Evolutionary conservation across 306 rosid species (phyloP), one percentile per base, ranked within the genome.

Genomic region (Corylus heterophylla): DNA sequence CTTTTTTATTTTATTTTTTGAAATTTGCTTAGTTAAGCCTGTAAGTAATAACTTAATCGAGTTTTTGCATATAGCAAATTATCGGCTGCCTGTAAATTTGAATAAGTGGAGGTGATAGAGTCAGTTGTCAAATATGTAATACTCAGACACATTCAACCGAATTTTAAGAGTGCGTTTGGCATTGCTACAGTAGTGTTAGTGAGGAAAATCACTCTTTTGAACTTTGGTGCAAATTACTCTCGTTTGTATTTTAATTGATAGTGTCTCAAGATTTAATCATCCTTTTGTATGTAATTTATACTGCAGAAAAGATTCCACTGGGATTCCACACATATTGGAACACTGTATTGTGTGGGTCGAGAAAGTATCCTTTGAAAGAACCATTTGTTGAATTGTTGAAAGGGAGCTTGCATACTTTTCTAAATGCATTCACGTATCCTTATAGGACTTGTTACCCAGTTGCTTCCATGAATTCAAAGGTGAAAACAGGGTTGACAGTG

Each of bases 371-470:
- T 55, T 81, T 96, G 79, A 93, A 96, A 78, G 97, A 93, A 66
- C 99, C 99, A 6, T 95, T 96, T 82, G 98, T 96, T 79, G 99
- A 96, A 69, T 79, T 96, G 69, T 69, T 93, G 82, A 96, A 93
- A 82, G 99, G 98, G 79, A 96, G 99, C 86, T 85, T 93, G 79
- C 80, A 96, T 72, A 96, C 99, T 49, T 96, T 96, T 84, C 85
- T 93, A 83, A 96, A 96, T 83, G 97, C 99, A 29, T 93, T 93
- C 85, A 96, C 99, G 20, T 96, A 96, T 87, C 99, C 98, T 44
- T 97, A 96, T 85, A 82, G 98, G 88, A 96, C 99, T 58, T 96
- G 99, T 79, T 96, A 96, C 75, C 99, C 96, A 0, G 98, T 93
- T 75, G 99, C 99, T 73, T 96, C 99, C 78, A 96, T 98, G 22